Evolutionary conservation across 768 basidiomycete genomes (phyloP).

Genomic region (Suillus variegatus): DNA sequence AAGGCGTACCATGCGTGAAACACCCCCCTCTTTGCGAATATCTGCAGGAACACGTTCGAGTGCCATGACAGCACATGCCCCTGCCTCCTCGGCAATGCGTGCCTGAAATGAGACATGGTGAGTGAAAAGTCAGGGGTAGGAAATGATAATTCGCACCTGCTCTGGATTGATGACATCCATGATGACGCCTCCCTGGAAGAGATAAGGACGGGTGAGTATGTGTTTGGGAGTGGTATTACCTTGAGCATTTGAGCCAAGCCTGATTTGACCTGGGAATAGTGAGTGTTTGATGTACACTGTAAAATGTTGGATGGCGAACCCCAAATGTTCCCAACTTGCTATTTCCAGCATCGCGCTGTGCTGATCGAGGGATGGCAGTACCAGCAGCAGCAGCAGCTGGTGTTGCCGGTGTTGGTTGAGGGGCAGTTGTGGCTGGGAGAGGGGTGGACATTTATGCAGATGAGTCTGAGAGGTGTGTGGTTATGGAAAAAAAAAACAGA

Average conservation of each 20-base stretch:
- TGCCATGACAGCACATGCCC: conserved; percentile 98
- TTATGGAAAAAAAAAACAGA: too few species aligned
- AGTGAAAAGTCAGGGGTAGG: conserved; percentile 8
- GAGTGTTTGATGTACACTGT: conserved; percentile 3
- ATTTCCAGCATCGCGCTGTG: conserved; percentile 50
- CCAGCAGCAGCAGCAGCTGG: too few species aligned
- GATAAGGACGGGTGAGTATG: conserved; percentile 9
- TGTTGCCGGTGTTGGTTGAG: background rate
- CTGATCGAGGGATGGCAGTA: conserved; percentile 53
- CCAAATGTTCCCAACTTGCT: conserved; percentile 73
- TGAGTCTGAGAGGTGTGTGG: too few species aligned
- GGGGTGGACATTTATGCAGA: conserved; percentile 18
- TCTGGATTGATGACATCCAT: conserved; percentile 94
- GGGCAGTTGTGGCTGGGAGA: conserved; percentile 9
- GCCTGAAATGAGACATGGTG: conserved; percentile 51
- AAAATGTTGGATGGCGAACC: conserved; percentile 32
- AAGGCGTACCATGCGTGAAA: conserved; percentile 86
- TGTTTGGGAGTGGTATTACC: conserved; percentile 40
- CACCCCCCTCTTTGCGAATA: conserved; percentile 89
- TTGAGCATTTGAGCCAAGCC: conserved; percentile 98
- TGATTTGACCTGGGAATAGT: conserved; percentile 71
- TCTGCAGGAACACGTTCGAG: conserved; percentile 94
- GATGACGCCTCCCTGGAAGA: conserved; percentile 74
- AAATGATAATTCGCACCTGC: conserved; percentile 42
- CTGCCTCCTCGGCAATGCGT: conserved; percentile 95